Evolutionary conservation across 2,329 filamentous ascomycete species (phyloP), one percentile per base, ranked within the genome.

Genomic region (Sporothrix luriei): DNA sequence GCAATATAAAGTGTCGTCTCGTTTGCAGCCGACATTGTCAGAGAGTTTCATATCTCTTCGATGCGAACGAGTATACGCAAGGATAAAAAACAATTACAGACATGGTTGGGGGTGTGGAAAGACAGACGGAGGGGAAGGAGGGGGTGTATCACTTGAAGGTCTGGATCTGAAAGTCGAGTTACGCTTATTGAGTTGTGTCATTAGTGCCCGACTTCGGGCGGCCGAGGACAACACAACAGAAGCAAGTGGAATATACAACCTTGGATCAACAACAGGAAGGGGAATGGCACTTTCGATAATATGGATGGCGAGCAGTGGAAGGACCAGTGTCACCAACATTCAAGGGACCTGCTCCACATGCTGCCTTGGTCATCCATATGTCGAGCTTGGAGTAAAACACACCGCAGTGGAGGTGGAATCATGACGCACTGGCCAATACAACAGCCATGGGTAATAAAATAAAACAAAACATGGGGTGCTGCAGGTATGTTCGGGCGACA

Each of bases 141-240:
- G 54, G 66, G 66, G 54, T 59, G 54, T 68, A 33, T 61, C 54
- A 51, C 54, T 61, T 49, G 61, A 49, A 29, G 54, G 54, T 61
- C 66, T 68, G 61, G 66, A 61, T 61, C 66, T 40, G 19, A 19
- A 52, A 40, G 11, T n/a, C n/a, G 19, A 57, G 43, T 51, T 6
- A 33, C 16, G 14, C 19, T 68, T 49, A 19, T 57, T 49, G 24
- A 48, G 40, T 59, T 26, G 19, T 24, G 40, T 14, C 26, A 13
- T 38, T 29, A 21, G 24, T 24, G 43, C 16, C 2, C 38, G 19
- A 54, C 3, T 59, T 14, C n/a, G 16, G 59, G 24, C 29, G 24
- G 19, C 66, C 54, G 40, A 59, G 52, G 52, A 57, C 38, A 49
- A 38, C 40, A 21, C 7, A 33, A 43, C 33, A 26, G 24, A 19